A percentile compares a stretch with the other conserved stretches of the same genome.
phyloP scores from a whole-genome alignment of 495 filamentous ascomycete species.

The Apodospora peruviana region DNA sequence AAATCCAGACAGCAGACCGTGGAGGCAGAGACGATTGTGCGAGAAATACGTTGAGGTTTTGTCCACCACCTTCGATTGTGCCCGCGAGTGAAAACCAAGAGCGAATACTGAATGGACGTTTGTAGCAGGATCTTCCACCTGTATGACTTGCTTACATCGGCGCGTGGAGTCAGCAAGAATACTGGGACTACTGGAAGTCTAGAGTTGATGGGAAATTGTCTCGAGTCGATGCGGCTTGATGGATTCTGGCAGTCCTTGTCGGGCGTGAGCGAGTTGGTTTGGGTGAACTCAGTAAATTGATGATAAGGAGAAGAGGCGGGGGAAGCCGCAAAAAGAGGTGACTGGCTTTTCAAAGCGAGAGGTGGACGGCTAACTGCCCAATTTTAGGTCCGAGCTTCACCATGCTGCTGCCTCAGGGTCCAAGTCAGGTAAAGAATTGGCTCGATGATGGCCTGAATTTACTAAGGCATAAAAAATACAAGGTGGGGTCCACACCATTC shows the following conservation, averaged over 20 bases:
- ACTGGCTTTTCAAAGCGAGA: no score
- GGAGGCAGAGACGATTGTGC: background rate
- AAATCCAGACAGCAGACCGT: background rate
- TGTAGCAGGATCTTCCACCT: background rate
- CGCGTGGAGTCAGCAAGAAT: slow-evolving; percentile 1
- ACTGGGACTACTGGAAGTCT: slow-evolving; percentile 13
- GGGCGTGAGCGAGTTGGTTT: no score
- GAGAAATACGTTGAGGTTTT: slow-evolving; percentile 6
- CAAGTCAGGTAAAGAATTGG: no score
- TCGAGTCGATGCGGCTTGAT: slow-evolving; percentile 1
- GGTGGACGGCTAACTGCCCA: no score
- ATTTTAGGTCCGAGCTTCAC: no score
- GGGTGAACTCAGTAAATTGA: no score
- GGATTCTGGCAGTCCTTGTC: background rate
- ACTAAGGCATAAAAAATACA: no score
- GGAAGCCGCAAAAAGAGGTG: no score
- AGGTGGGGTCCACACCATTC: no score
- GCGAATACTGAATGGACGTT: background rate
- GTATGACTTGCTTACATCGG: background rate
- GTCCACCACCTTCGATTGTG: background rate
- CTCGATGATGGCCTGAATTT: no score
- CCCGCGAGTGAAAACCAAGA: background rate
- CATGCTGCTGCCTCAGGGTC: no score
- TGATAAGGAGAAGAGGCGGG: no score
- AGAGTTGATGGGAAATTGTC: slow-evolving; percentile 7